A percentile compares a stretch with the other conserved stretches of the same genome.
phyloP scores from a whole-genome alignment of 2,329 filamentous ascomycete species.

The Pseudogymnoascus sp. region DNA sequence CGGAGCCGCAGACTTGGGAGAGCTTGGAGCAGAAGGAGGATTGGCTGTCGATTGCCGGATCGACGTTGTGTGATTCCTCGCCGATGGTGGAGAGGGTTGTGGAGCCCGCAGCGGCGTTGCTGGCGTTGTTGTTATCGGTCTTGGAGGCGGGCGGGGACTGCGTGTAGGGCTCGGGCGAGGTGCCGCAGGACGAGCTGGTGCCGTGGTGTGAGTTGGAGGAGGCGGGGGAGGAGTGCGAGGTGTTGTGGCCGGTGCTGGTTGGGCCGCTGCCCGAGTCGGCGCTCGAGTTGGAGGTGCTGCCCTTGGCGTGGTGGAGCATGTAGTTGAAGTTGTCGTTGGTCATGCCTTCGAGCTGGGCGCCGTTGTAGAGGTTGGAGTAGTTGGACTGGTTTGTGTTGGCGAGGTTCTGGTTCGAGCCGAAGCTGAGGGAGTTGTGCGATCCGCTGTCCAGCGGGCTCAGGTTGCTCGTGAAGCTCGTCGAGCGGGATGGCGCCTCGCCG shows the following conservation, averaged over 20 bases:
- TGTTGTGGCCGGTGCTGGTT: constrained; percentile 34
- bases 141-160: constrained; percentile 63
- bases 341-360: constrained; percentile 40
- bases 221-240: constrained; percentile 55
- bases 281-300: constrained; percentile 36
- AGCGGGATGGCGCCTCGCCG: constrained; percentile 8
- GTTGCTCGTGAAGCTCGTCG: constrained; percentile 11
- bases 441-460: constrained; percentile 30
- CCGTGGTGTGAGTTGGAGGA: constrained; percentile 54
- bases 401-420: constrained; percentile 19
- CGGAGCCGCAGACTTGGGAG: constrained; percentile 46
- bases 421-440: constrained; percentile 29
- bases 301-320: constrained; percentile 35
- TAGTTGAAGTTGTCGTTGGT: constrained; percentile 33
- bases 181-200: constrained; percentile 61
- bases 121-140: constrained; percentile 35
- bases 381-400: constrained; percentile 35
- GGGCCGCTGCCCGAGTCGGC: constrained; percentile 23
- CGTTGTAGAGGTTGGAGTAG: constrained; percentile 41
- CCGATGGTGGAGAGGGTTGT: constrained; percentile 53
- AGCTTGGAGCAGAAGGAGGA: constrained; percentile 50
- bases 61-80: constrained; percentile 46
- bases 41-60: constrained; percentile 29
- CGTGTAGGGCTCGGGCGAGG: constrained; percentile 66
- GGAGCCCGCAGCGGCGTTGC: background rate